Conservation (phyloP, 139 green algal genomes). For the Raphidocelis subcapitata region DNA sequence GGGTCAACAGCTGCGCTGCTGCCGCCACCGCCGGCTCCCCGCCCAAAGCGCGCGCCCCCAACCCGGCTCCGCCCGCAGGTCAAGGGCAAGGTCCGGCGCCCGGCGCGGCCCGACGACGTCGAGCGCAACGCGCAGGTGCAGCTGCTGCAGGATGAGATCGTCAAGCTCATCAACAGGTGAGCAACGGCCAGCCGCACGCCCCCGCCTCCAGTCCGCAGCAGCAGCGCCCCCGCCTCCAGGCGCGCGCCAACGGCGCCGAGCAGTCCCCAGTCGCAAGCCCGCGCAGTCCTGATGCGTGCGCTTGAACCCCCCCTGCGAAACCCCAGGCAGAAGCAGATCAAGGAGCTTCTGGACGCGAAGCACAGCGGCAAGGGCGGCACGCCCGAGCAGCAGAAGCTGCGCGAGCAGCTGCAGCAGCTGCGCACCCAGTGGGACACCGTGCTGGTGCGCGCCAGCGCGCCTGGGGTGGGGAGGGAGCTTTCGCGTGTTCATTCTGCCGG, state of each 20-base stretch:
- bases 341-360: slow-evolving; percentile 36
- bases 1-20: too few species aligned
- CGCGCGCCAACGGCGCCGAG: too few species aligned
- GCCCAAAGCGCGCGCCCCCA: neutral
- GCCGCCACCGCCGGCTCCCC: neutral
- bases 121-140: slow-evolving; percentile 47
- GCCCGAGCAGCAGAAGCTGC: slow-evolving; percentile 28
- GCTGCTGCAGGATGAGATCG: slow-evolving; percentile 53
- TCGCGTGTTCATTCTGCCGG: too few species aligned
- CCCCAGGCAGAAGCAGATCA: slow-evolving; percentile 52
- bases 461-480: too few species aligned
- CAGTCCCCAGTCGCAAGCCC: too few species aligned
- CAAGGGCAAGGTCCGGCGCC: slow-evolving; percentile 29
- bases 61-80: neutral
- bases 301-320: too few species aligned
- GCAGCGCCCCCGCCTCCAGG: too few species aligned
- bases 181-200: too few species aligned
- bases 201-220: too few species aligned
- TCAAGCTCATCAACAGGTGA: slow-evolving; percentile 28
- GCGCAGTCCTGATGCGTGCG: too few species aligned
- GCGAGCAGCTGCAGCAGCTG: slow-evolving; percentile 31
- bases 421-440: slow-evolving; percentile 34
- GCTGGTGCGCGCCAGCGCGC: slow-evolving; percentile 47
- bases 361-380: slow-evolving; percentile 9
- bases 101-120: slow-evolving; percentile 38